Percentiles rank a stretch among this genome's conserved stretches.
These are phyloP conservation scores for Aspergillus cristatus DNA, from an alignment of 495 filamentous ascomycete species.

Conservation along the genomic window DNA sequence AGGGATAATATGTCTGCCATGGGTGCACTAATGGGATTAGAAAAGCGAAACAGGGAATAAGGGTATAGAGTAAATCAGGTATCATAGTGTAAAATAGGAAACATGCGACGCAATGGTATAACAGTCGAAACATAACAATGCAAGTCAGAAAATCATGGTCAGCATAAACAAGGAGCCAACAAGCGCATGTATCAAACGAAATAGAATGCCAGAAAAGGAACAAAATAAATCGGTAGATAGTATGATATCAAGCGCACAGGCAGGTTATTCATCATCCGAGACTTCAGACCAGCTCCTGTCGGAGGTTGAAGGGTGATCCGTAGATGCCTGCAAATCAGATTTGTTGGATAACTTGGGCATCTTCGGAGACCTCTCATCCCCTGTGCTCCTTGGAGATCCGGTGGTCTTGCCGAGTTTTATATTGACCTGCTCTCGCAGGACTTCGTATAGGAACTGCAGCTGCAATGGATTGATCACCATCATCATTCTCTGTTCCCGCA, in stretches of 20 bases:
- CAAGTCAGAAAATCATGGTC: slow-evolving; percentile 9
- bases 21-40: too few relatives aligned
- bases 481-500: slow-evolving; percentile 83
- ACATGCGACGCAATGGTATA: neutral
- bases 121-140: slow-evolving; percentile 6
- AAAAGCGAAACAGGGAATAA: slow-evolving; percentile 16
- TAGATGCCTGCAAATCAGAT: slow-evolving; percentile 22
- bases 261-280: slow-evolving; percentile 29
- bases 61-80: neutral
- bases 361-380: slow-evolving; percentile 31
- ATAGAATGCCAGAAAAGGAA: slow-evolving; percentile 6
- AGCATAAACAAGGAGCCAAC: slow-evolving; percentile 5
- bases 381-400: slow-evolving; percentile 3
- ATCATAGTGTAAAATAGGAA: neutral
- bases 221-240: slow-evolving; percentile 2
- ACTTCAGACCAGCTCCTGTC: slow-evolving; percentile 22
- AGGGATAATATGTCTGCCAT: too few relatives aligned
- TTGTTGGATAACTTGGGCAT: slow-evolving; percentile 29
- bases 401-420: slow-evolving; percentile 36
- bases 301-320: slow-evolving; percentile 19
- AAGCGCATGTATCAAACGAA: neutral
- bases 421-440: slow-evolving; percentile 62
- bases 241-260: neutral
- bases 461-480: slow-evolving; percentile 94
- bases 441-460: slow-evolving; percentile 83